phyloP scores from a whole-genome alignment of 345 rosid genomes.

The Reutealis trisperma region DNA sequence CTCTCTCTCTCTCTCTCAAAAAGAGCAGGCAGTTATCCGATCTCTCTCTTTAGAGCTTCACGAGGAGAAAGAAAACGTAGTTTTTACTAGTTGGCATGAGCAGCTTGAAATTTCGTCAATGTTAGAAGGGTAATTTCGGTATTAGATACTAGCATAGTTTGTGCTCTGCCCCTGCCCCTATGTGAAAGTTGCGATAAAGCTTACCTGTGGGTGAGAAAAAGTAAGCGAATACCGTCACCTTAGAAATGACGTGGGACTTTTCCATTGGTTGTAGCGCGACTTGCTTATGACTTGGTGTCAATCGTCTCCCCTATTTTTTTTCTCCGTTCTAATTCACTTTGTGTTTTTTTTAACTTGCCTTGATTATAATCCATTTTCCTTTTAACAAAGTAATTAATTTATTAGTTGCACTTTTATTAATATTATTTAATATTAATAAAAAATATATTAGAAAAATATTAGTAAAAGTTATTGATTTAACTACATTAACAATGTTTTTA shows the following conservation, averaged over 20 bases:
- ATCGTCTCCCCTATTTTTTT: too few relatives aligned
- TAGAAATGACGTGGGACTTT: neutral
- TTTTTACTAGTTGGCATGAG: neutral
- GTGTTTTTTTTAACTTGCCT: too few relatives aligned
- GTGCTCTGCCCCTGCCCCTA: neutral
- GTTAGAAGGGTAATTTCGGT: conserved; percentile 17
- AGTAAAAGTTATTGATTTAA: too few relatives aligned
- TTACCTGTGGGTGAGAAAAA: neutral
- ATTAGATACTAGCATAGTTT: neutral
- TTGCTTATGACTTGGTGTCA: too few relatives aligned
- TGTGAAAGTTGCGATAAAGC: neutral
- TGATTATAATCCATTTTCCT: too few relatives aligned
- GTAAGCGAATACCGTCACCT: neutral
- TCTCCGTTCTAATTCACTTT: too few relatives aligned
- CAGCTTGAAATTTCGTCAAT: conserved; percentile 5
- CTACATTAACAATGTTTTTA: too few relatives aligned
- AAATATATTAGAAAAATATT: too few relatives aligned
- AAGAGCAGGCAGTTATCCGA: neutral
- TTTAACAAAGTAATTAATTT: too few relatives aligned
- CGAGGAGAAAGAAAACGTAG: neutral
- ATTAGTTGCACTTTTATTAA: too few relatives aligned
- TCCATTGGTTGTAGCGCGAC: neutral
- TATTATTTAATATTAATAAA: too few relatives aligned
- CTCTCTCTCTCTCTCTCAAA: neutral
- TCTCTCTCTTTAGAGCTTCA: neutral